Conservation (phyloP, 805 yeast species). For the Metschnikowia sp. region DNA sequence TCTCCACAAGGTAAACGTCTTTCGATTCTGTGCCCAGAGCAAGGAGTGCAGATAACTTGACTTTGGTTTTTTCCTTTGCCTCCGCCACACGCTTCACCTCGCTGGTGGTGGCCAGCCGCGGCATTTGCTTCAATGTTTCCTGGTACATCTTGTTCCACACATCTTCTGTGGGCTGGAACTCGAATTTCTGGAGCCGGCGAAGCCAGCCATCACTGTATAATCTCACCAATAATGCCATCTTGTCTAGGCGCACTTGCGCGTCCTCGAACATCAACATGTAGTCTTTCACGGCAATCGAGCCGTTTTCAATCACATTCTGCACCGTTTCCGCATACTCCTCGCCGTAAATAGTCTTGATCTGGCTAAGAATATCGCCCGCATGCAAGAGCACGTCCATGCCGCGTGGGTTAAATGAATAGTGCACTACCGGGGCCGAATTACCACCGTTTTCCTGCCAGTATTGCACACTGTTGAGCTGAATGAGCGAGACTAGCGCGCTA, state of each 20-base stretch:
- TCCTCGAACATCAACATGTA: constrained; percentile 26
- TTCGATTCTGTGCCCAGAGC: constrained; percentile 25
- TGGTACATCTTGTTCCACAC: constrained; percentile 36
- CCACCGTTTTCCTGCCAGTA: constrained; percentile 50
- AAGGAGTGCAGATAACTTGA: constrained; percentile 32
- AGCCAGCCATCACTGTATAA: constrained; percentile 39
- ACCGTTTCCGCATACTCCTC: constrained; percentile 53
- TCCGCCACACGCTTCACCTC: constrained; percentile 47
- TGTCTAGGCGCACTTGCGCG: constrained; percentile 18
- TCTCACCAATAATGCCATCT: constrained; percentile 24
- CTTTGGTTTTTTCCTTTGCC: constrained; percentile 56
- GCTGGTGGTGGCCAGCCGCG: constrained; percentile 35
- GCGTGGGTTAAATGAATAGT: constrained; percentile 58
- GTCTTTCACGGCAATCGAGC: constrained; percentile 59
- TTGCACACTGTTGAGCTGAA: constrained; percentile 74
- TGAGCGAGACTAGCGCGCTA: constrained; percentile 66
- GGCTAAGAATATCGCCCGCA: constrained; percentile 69
- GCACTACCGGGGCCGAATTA: constrained; percentile 26
- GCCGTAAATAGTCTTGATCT: constrained; percentile 46
- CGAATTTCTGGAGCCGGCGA: constrained; percentile 25
- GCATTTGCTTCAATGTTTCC: constrained; percentile 33
- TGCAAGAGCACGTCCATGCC: constrained; percentile 66
- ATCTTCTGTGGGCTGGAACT: constrained; percentile 36
- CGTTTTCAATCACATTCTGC: constrained; percentile 67
- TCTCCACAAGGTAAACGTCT: constrained; percentile 25